Conservation (phyloP, 2,329 filamentous ascomycete genomes). For the Aspergillus fumigatiaffinis region DNA sequence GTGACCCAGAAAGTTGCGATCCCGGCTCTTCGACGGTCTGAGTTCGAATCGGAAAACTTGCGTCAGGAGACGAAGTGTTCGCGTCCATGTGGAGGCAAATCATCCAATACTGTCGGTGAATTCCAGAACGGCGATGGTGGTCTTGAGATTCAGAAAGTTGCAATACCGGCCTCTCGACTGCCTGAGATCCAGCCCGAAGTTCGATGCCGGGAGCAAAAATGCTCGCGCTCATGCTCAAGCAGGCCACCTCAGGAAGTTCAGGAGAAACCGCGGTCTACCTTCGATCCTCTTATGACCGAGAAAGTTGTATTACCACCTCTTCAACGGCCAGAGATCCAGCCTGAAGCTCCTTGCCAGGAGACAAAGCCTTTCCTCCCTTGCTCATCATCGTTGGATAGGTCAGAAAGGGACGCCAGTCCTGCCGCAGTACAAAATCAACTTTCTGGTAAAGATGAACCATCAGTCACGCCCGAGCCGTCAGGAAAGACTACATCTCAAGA, state of each 20-base stretch:
- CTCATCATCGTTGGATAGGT: background rate
- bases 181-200: background rate
- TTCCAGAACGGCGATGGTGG: background rate
- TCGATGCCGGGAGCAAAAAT: background rate
- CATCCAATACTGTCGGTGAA: background rate
- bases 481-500: background rate
- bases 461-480: background rate
- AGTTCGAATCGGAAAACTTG: background rate
- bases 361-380: background rate
- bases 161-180: background rate
- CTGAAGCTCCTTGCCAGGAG: background rate
- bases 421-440: background rate
- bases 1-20: constrained; percentile 32
- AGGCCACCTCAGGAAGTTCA: constrained; percentile 20
- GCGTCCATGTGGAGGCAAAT: background rate
- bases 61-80: background rate
- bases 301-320: constrained; percentile 37
- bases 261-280: constrained; percentile 21
- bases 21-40: constrained; percentile 23
- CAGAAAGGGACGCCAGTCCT: background rate
- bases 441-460: background rate
- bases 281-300: constrained; percentile 14
- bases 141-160: background rate
- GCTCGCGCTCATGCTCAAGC: constrained; percentile 13
- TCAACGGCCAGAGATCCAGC: background rate